These are phyloP conservation scores for Apiospora phragmitis DNA, from an alignment of 2,329 filamentous ascomycete genomes.

Conservation along the genomic window DNA sequence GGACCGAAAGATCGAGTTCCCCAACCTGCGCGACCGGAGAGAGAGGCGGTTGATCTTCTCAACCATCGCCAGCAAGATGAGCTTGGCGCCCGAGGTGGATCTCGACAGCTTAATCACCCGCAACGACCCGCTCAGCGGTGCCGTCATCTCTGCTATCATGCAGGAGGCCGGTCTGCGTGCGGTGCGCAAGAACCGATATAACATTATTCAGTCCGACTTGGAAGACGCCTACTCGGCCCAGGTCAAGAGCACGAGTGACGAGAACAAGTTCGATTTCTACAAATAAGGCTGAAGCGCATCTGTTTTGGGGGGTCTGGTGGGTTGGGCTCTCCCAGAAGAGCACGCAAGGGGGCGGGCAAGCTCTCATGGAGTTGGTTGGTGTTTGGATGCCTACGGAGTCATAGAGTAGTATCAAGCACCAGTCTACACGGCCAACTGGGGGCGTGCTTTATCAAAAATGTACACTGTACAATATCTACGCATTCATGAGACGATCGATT, in stretches of 20 bases:
- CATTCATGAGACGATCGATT: constrained; percentile 12
- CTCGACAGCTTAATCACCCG: constrained; percentile 94
- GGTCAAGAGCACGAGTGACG: constrained; percentile 75
- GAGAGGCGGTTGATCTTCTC: constrained; percentile 95
- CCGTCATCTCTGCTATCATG: constrained; percentile 98
- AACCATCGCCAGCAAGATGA: constrained; percentile 98
- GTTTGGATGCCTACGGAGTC: constrained; percentile 4
- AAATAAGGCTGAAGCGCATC: constrained; percentile 53
- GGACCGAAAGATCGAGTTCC: constrained; percentile 98
- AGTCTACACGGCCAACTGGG: not conserved
- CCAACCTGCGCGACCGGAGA: constrained; percentile 87
- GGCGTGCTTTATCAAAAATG: not conserved
- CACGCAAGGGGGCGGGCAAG: not conserved
- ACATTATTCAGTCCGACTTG: constrained; percentile 95
- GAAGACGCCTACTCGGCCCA: constrained; percentile 97
- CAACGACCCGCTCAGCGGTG: constrained; percentile 92
- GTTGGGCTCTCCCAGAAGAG: not conserved
- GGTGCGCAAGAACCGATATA: constrained; percentile 97
- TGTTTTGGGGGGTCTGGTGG: not conserved
- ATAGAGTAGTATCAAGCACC: not conserved
- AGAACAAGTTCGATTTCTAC: constrained; percentile 89
- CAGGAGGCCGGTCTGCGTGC: constrained; percentile 94
- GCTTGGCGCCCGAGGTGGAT: constrained; percentile 92
- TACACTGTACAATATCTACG: constrained; percentile 16
- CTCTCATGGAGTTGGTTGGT: constrained; percentile 5